Percentiles rank a stretch among this genome's conserved stretches.
phyloP scores from a whole-genome alignment of 1,139 yeast species.

The Trichomonascaceae sp. region DNA sequence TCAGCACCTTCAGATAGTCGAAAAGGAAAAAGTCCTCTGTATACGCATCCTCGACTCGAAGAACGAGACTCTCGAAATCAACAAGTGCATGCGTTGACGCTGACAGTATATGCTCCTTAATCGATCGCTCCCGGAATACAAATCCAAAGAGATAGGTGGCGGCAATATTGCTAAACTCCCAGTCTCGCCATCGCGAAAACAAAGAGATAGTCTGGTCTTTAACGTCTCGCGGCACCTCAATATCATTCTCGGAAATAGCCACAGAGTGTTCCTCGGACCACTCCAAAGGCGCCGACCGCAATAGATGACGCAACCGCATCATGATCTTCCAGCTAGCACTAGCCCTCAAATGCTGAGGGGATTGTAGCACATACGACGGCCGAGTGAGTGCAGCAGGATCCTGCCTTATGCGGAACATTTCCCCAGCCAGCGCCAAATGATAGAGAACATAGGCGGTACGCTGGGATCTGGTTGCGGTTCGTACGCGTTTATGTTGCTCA shows the following conservation, averaged over 20 bases:
- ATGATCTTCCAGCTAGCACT: conserved; percentile 82
- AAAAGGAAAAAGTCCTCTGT: conserved; percentile 24
- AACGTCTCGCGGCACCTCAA: conserved; percentile 38
- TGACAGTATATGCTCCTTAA: conserved; percentile 19
- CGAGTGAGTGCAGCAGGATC: conserved; percentile 87
- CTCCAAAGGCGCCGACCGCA: conserved; percentile 42
- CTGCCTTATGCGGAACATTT: conserved; percentile 46
- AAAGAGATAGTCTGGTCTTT: conserved; percentile 40
- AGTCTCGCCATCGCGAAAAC: conserved; percentile 76
- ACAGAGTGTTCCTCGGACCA: conserved; percentile 30
- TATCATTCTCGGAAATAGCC: conserved; percentile 17
- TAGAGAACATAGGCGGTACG: conserved; percentile 31
- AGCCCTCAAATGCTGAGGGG: conserved; percentile 62
- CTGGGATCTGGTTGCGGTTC: conserved; percentile 6
- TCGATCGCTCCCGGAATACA: conserved; percentile 14
- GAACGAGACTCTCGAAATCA: conserved; percentile 21
- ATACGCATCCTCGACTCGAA: conserved; percentile 18
- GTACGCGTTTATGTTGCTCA: conserved; percentile 6
- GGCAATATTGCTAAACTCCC: conserved; percentile 63
- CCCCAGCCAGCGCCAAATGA: conserved; percentile 50
- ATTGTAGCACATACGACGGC: conserved; percentile 69
- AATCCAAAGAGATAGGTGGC: conserved; percentile 31
- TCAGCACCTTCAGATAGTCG: conserved; percentile 20
- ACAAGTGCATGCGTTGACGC: conserved; percentile 15
- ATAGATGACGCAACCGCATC: conserved; percentile 62